Base-by-base conservation (phyloP, 208 protist species). In the Acanthamoeba sp. region DNA sequence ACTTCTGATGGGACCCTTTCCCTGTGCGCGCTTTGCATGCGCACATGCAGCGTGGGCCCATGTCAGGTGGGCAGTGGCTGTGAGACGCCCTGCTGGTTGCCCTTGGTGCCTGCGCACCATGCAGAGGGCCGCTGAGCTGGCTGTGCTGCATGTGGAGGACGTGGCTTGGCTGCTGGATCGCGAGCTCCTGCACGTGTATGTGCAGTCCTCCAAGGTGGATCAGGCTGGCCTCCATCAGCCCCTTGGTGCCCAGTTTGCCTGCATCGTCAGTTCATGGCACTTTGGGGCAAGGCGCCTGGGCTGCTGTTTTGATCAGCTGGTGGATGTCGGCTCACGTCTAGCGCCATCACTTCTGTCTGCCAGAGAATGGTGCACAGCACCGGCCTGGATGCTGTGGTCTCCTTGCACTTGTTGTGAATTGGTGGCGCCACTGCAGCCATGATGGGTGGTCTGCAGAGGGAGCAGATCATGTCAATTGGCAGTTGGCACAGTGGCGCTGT, bases 381-480 rank as follows among this genome's bases (percentile, higher is more conserved):
- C 9, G 66, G 66, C 32, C 2, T 38, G 5, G 10, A 76, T 10
- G 20, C 66, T 38, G 38, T 42, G 2, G 29, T 76, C 5, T 76
- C 66, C 7, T 76, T n/a, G 71, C 71, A 50, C 66, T 76, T n/a
- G n/a, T n/a, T 76, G 9, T n/a, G 29, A 9, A 76, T 76, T n/a
- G 29, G 66, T 76, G 66, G 66, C 38, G 66, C 66, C 18, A 76
- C 66, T n/a, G n/a, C n/a, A n/a, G n/a, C n/a, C n/a, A n/a, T n/a
- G n/a, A n/a, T n/a, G n/a, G n/a, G n/a, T n/a, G 66, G 66, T 3
- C 18, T 76, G 4, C 66, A n/a, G 5, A 2, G 29, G 66, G 66
- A 76, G 66, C 66, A 76, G 66, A 76, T 76, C 66, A 76, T 76
- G 66, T 9, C 66, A 2, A 76, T 76, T 38, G 66, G 66, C 27